A percentile compares a stretch with the other conserved stretches of the same genome.
Conservation (phyloP, 331 rosid genomes). For the Cydonia oblonga region DNA sequence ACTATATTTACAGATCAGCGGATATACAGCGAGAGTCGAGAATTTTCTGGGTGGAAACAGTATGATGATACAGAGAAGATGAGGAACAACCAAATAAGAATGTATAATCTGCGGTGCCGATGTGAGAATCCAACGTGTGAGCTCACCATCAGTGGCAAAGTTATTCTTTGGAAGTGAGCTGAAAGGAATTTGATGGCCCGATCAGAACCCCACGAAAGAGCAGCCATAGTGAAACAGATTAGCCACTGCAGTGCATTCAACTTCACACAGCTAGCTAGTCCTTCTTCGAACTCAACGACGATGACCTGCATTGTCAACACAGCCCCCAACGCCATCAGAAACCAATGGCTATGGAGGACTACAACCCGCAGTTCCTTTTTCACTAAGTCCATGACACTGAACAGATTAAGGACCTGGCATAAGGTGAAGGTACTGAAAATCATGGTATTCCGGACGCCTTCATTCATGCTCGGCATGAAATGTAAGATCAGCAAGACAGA, state of each 20-base stretch:
- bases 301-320: slow-evolving; percentile 33
- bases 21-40: background rate
- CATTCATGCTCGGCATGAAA: slow-evolving; percentile 6
- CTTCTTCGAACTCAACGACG: slow-evolving; percentile 28
- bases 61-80: slow-evolving; percentile 17
- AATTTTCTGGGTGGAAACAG: background rate
- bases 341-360: slow-evolving; percentile 20
- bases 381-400: slow-evolving; percentile 24
- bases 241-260: slow-evolving; percentile 43
- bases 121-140: background rate
- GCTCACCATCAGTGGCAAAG: background rate
- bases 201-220: slow-evolving; percentile 22
- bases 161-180: background rate
- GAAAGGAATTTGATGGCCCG: slow-evolving; percentile 7
- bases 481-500: slow-evolving; percentile 27
- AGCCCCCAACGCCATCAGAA: slow-evolving; percentile 24
- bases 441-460: slow-evolving; percentile 33
- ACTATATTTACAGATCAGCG: background rate
- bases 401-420: slow-evolving; percentile 47
- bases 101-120: background rate
- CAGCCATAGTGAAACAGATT: slow-evolving; percentile 34
- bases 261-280: slow-evolving; percentile 15
- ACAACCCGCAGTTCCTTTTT: slow-evolving; percentile 12
- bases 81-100: slow-evolving; percentile 3
- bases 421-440: slow-evolving; percentile 46